Evolutionary conservation across 2,329 filamentous ascomycete species (phyloP), one percentile per base, ranked within the genome.

Genomic region (Phaeosphaeria sp.): DNA sequence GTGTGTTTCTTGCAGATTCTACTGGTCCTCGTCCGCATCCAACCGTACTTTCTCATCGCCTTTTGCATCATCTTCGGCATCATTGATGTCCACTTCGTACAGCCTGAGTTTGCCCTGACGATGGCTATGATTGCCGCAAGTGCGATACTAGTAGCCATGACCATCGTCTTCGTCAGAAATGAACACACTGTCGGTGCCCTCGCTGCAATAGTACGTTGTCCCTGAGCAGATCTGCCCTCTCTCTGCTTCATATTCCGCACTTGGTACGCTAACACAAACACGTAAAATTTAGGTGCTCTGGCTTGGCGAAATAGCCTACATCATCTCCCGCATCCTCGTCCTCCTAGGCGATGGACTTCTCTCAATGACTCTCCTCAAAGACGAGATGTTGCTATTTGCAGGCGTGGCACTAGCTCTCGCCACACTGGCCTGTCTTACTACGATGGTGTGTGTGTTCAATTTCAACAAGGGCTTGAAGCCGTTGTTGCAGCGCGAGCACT

Each of bases 331-430:
- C 13, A 59, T 71, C 7, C n/a, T 69, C 6, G 43, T 64, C 17
- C 60, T 72, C 13, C 48, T 59, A 17, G 65, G 65, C 1, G 22
- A 56, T 5, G 52, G 58, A 1, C 10, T 13, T 5, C 47, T 55
- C 7, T 43, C 67, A 0, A 50, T 47, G 0, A 68, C 67, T 0
- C n/a, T 58, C 6, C 44, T 70, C 46, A 72, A 66, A 43, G 57
- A 69, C 25, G 62, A 70, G 43, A 71, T 69, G 63, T 44, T 66
- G 2, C 58, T 71, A n/a, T 69, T 66, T 22, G 50, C 63, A 18
- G 30, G 49, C 21, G 50, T 63, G 0, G 62, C 57, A 1, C 20
- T 69, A 9, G 50, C 22, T 5, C 53, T 68, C 3, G 55, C 58
- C 11, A 49, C 47, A 0, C 15, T 51, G 6, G 56, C 62, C 4